Evolutionary conservation across 345 rosid species (phyloP).

Genomic region (Eucalyptus pumila): DNA sequence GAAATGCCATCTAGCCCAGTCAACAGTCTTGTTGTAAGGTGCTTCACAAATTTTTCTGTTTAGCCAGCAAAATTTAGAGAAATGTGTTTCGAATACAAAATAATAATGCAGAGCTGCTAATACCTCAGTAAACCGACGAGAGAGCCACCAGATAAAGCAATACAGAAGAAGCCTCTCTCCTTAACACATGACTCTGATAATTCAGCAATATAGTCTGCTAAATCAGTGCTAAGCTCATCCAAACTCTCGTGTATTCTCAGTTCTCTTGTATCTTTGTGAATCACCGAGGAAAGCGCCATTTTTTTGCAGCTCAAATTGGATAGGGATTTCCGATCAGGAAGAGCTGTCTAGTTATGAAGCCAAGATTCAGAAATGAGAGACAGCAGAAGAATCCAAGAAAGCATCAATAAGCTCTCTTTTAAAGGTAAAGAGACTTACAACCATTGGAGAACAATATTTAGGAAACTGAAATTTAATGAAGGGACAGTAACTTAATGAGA

Average conservation of each 20-base stretch:
- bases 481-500: not conserved
- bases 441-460: not conserved
- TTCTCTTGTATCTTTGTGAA: conserved; percentile 47
- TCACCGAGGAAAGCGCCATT: conserved; percentile 61
- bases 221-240: conserved; percentile 64
- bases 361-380: not conserved
- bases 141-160: conserved; percentile 86
- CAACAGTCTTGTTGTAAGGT: conserved; percentile 80
- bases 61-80: conserved; percentile 1
- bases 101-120: not conserved
- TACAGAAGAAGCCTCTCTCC: conserved; percentile 71
- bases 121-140: conserved; percentile 71
- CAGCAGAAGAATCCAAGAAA: not conserved
- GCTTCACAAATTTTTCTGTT: conserved; percentile 73
- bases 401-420: not conserved
- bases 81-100: not conserved
- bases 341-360: not conserved
- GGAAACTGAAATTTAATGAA: not conserved
- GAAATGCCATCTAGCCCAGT: conserved; percentile 82
- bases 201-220: conserved; percentile 79
- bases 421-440: not conserved
- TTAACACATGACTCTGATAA: conserved; percentile 73
- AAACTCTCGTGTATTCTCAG: conserved; percentile 62
- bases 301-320: not conserved
- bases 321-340: not conserved